These are phyloP conservation scores for Hyphopichia khmerensis DNA, from an alignment of 1,139 yeast species.

Conservation along the genomic window DNA sequence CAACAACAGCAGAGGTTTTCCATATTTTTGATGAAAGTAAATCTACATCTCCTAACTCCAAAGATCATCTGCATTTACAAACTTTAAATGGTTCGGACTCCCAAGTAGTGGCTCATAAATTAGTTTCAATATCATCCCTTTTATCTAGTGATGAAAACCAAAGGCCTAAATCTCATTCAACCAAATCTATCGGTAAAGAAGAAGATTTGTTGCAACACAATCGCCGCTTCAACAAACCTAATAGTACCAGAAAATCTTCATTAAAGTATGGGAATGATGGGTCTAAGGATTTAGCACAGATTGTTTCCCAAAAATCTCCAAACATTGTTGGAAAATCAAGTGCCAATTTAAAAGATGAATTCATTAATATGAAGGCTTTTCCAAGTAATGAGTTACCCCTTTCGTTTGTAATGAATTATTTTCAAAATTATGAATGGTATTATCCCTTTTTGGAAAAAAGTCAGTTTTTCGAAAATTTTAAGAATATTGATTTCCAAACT, in stretches of 20 bases:
- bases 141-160: slow-evolving; percentile 8
- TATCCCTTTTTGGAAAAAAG: slow-evolving; percentile 37
- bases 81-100: slow-evolving; percentile 1
- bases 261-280: neutral
- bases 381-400: slow-evolving; percentile 27
- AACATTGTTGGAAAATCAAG: neutral
- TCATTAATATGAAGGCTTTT: slow-evolving; percentile 34
- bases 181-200: neutral
- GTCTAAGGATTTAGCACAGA: neutral
- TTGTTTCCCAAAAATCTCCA: neutral
- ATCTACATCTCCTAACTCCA: neutral
- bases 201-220: neutral
- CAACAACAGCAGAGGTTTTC: neutral
- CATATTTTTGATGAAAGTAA: slow-evolving; percentile 1
- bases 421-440: slow-evolving; percentile 35
- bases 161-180: neutral
- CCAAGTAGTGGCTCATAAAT: slow-evolving; percentile 12
- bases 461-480: slow-evolving; percentile 19
- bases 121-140: slow-evolving; percentile 21
- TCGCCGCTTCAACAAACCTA: neutral
- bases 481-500: slow-evolving; percentile 26
- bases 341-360: slow-evolving; percentile 32
- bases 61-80: neutral
- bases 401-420: slow-evolving; percentile 32
- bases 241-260: neutral